A percentile compares a stretch with the other conserved stretches of the same genome.
These are phyloP conservation scores for Colletotrichum lentis DNA, from an alignment of 2,329 filamentous ascomycete genomes.

Conservation along the genomic window DNA sequence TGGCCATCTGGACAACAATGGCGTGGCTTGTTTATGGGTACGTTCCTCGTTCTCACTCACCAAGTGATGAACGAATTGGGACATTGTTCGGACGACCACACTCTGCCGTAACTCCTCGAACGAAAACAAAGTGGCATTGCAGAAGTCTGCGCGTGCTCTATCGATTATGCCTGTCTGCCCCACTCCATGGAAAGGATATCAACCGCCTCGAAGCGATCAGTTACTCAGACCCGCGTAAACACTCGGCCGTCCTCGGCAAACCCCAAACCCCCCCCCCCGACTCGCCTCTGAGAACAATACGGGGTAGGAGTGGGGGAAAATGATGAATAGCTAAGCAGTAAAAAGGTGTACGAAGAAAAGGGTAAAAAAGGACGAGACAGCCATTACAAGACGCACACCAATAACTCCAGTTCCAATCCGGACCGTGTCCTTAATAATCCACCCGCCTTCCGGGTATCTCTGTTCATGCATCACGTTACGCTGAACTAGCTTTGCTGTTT, in stretches of 20 bases:
- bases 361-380: slow-evolving; percentile 2
- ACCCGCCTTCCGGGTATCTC: slow-evolving; percentile 30
- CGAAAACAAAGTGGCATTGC: neutral
- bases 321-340: slow-evolving; percentile 21
- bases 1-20: no score
- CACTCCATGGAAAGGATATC: neutral
- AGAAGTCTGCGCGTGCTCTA: slow-evolving; percentile 32
- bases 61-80: slow-evolving; percentile 1
- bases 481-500: slow-evolving; percentile 28
- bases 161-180: slow-evolving; percentile 6
- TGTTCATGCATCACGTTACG: slow-evolving; percentile 23
- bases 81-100: slow-evolving; percentile 23
- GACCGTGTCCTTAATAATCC: slow-evolving; percentile 13
- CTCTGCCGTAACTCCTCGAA: neutral
- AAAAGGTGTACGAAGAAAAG: slow-evolving; percentile 18
- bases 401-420: slow-evolving; percentile 24
- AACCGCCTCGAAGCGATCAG: slow-evolving; percentile 2
- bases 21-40: neutral
- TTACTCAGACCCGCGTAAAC: neutral
- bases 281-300: slow-evolving; percentile 17
- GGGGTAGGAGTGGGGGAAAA: slow-evolving; percentile 2
- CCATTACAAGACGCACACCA: slow-evolving; percentile 31
- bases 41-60: neutral
- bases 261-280: no score
- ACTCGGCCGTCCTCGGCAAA: neutral